Percentiles rank a stretch among this genome's conserved stretches.
Evolutionary conservation across 2,329 filamentous ascomycete genomes (phyloP).

Genomic region (Fusarium pseudograminearum): DNA sequence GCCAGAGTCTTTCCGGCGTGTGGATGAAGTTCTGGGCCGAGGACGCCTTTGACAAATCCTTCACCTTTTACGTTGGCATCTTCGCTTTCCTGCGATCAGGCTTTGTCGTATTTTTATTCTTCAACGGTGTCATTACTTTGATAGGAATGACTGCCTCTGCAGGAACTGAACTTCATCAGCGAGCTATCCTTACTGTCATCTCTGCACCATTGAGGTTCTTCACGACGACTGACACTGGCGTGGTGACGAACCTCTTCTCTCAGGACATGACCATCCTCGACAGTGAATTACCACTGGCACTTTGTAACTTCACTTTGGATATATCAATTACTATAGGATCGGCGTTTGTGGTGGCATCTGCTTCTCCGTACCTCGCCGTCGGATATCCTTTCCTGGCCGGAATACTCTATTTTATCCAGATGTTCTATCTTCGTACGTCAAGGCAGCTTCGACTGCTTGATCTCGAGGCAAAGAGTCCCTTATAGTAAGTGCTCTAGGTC

Average conservation of each 20-base stretch:
- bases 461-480: constrained; percentile 69
- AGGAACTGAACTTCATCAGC: constrained; percentile 51
- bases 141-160: constrained; percentile 48
- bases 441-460: constrained; percentile 71
- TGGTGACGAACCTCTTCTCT: constrained; percentile 59
- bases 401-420: constrained; percentile 64
- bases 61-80: constrained; percentile 50
- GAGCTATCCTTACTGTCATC: constrained; percentile 51
- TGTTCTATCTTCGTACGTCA: constrained; percentile 70
- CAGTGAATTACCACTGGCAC: constrained; percentile 52
- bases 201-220: constrained; percentile 58
- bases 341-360: constrained; percentile 60
- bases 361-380: constrained; percentile 60
- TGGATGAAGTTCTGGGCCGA: constrained; percentile 59
- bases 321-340: constrained; percentile 54
- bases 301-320: constrained; percentile 49
- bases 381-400: constrained; percentile 62
- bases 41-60: constrained; percentile 43
- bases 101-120: constrained; percentile 39
- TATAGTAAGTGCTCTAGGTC: constrained; percentile 35
- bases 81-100: constrained; percentile 45
- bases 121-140: constrained; percentile 24
- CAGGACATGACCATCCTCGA: constrained; percentile 60
- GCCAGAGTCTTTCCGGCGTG: constrained; percentile 49
- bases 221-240: constrained; percentile 56